A percentile compares a stretch with the other conserved stretches of the same genome.
phyloP scores from a whole-genome alignment of 2,329 filamentous ascomycete genomes.

The Fusarium fujikuroi region DNA sequence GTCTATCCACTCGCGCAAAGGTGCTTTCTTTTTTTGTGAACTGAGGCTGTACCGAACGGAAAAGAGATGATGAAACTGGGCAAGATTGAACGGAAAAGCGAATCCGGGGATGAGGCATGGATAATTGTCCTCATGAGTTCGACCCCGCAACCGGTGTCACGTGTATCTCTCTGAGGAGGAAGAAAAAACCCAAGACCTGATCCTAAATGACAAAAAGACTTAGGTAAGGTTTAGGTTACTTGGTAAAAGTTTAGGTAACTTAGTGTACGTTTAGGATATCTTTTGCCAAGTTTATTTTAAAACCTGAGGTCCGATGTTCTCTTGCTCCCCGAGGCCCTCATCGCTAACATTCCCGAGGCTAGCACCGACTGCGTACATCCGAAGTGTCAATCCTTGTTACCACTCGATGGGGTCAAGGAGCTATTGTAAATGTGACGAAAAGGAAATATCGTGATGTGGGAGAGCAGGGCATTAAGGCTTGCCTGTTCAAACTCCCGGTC shows the following conservation, averaged over 20 bases:
- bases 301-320: background rate
- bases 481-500: background rate
- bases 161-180: background rate
- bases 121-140: background rate
- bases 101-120: constrained; percentile 12
- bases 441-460: background rate
- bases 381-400: background rate
- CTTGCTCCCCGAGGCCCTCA: background rate
- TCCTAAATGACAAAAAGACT: background rate
- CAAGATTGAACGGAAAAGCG: constrained; percentile 13
- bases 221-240: background rate
- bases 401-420: background rate
- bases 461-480: background rate
- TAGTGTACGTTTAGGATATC: background rate
- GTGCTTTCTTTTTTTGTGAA: too few species aligned
- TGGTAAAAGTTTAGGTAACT: background rate
- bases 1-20: background rate
- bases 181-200: background rate
- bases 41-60: constrained; percentile 9
- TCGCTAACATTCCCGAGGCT: background rate
- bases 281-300: background rate
- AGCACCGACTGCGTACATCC: background rate
- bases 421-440: too few species aligned
- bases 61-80: constrained; percentile 5
- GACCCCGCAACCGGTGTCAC: constrained; percentile 21